Base-by-base conservation (phyloP, 2,329 filamentous ascomycete species). In the Alternaria consortialis region DNA sequence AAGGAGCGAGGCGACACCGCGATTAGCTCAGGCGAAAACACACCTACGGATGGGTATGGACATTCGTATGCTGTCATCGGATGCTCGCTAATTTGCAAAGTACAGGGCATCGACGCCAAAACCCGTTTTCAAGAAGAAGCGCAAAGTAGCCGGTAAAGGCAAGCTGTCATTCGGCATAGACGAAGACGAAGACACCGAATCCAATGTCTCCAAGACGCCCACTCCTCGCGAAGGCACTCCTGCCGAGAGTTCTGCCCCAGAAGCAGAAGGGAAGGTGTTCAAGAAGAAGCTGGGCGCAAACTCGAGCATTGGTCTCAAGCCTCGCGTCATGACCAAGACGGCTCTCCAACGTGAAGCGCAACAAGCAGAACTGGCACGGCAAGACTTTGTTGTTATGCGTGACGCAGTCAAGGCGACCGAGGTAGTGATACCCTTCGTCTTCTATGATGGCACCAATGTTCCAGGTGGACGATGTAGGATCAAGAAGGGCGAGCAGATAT, bases 381-480 rank as follows among this genome's bases (percentile, higher is more conserved):
- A 90, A 63, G 90, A 98, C 74, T 99, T 97, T 71, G 77, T 97
- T 46, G 83, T 83, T 9, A 86, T 94, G 60, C 95, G 97, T 76
- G 92, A 96, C 63, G 88, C 89, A 0, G 91, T 98, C 67, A 97
- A 96, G 80, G 88, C 88, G 20, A 94, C 93, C 8, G 94, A 97
- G 74, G 91, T 99, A 56, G 85, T 91, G 15, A 90, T 99, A 32
- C 95, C 95, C 0, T 99, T 98, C 78, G 92, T 98, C 4, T 98
- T 98, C 76, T 98, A 97, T 80, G 94, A 98, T 69, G 95, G 95
- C 15, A 92, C 92, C 23, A 94, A 96, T 76, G 91, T 91, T 11
- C 91, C 94, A 0, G 93, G 93, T 15, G 94, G 94, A 1, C 86
- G 86, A 13, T 94, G 94, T 48, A 89, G 90, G 60, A 87, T 98